Evolutionary conservation across 176 grass and related monocot species (phyloP), one percentile per base, ranked within the genome.

Genomic region (Oryza officinalis): DNA sequence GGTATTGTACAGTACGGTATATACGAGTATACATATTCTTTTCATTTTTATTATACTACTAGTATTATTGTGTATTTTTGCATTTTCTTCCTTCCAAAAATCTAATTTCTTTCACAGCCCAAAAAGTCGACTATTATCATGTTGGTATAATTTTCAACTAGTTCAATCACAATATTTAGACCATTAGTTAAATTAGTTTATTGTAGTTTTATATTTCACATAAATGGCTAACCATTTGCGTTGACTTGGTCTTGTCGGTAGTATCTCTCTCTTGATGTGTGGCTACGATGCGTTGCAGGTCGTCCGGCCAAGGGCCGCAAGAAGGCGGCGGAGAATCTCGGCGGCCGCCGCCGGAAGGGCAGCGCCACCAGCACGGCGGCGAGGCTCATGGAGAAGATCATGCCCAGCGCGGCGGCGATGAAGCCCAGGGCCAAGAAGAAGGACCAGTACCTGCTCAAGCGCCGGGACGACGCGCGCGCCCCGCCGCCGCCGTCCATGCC

Each of bases 401-500:
- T 86, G 2, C 81, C 88, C 0, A 68, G 69, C 0, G 77, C 81
- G 17, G 74, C 82, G n/a, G 80, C 80, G 27, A 74, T 89, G 60
- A 90, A 84, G 67, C 13, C 47, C 66, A 77, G 85, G 57, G 50
- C 81, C 57, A 69, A 65, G 81, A 93, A 94, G 85, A 95, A 95
- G 80, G 89, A 96, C 84, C 94, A 96, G 79, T 96, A 96, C 86
- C 72, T 96, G 38, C 89, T 99, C 41, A 99, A 99, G 88, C 93
- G 91, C 37, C 90, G 97, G n/a, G 89, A 99, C 5, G 88, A 90
- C 46, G 81, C 45, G 3, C 78, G 70, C 52, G 72, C 68, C 17
- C 32, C 82, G 27, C 47, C 70, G n/a, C 68, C 30, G 52, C 28
- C 43, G 28, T 64, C 83, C 8, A 32, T 41, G 43, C 79, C 88